Percentiles rank a stretch among this genome's conserved stretches.
phyloP scores from a whole-genome alignment of 78 protist genomes.

The Dictyostelium intermedium region DNA sequence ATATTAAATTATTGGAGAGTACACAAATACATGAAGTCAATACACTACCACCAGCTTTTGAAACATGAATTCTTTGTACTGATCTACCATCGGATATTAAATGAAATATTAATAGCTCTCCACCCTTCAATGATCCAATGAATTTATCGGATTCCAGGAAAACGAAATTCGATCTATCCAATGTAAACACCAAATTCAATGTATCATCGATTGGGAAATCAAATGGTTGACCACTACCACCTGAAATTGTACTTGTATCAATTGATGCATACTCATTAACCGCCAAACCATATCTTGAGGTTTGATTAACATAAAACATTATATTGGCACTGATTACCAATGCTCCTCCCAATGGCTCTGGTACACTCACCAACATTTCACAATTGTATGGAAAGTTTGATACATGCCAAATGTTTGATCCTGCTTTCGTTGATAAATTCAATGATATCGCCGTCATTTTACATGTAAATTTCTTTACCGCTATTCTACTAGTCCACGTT shows the following conservation, averaged over 20 bases:
- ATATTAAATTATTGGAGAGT: constrained; percentile 42
- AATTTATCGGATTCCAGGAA: constrained; percentile 46
- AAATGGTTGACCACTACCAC: neutral
- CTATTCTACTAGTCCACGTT: constrained; percentile 72
- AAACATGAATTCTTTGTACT: constrained; percentile 41
- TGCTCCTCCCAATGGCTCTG: constrained; percentile 84
- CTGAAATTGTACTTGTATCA: neutral
- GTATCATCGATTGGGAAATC: constrained; percentile 44
- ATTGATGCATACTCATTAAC: constrained; percentile 51
- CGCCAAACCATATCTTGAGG: constrained; percentile 47
- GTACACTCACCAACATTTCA: constrained; percentile 11
- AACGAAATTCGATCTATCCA: constrained; percentile 39
- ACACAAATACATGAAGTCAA: constrained; percentile 66
- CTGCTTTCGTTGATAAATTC: neutral
- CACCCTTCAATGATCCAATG: constrained; percentile 59
- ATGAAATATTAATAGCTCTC: constrained; percentile 68
- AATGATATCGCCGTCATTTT: constrained; percentile 61
- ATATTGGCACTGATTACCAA: constrained; percentile 71
- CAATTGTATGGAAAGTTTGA: constrained; percentile 73
- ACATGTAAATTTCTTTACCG: constrained; percentile 43
- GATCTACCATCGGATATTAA: constrained; percentile 71
- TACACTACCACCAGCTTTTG: constrained; percentile 76
- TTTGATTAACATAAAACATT: constrained; percentile 69
- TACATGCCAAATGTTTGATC: constrained; percentile 69
- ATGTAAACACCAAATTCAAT: constrained; percentile 56